Conservation (phyloP, 495 filamentous ascomycete species). For the Neurospora sp. region DNA sequence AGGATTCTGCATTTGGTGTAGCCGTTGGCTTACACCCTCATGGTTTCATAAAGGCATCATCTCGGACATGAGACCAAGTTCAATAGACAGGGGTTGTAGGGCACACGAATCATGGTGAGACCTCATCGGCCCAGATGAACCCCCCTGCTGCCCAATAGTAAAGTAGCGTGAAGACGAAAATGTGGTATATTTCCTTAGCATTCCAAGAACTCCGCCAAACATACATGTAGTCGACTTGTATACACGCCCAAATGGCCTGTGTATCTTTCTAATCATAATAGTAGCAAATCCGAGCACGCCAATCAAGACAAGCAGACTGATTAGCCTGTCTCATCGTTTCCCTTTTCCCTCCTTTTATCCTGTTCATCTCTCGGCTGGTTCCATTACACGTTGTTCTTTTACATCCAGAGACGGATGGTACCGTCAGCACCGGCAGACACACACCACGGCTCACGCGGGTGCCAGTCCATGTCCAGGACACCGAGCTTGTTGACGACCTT, state of each 20-base stretch:
- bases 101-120: background rate
- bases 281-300: background rate
- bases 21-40: background rate
- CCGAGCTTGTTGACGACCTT: slow-evolving; percentile 70
- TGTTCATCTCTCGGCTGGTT: background rate
- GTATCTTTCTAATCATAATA: background rate
- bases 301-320: background rate
- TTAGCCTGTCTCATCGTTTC: background rate
- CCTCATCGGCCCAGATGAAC: background rate
- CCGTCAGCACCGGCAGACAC: slow-evolving; percentile 93
- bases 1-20: background rate
- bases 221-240: background rate
- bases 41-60: background rate
- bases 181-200: slow-evolving; percentile 1
- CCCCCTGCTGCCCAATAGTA: background rate
- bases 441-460: slow-evolving; percentile 83
- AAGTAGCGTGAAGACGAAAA: background rate
- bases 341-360: background rate
- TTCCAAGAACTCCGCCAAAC: background rate
- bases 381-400: slow-evolving; percentile 4
- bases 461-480: slow-evolving; percentile 92
- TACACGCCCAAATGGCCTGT: background rate
- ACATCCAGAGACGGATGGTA: slow-evolving; percentile 45
- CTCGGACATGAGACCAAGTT: background rate
- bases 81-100: background rate